Base-by-base conservation (phyloP, 1,284 basidiomycete genomes). In the Ceratobasidium theobromae region DNA sequence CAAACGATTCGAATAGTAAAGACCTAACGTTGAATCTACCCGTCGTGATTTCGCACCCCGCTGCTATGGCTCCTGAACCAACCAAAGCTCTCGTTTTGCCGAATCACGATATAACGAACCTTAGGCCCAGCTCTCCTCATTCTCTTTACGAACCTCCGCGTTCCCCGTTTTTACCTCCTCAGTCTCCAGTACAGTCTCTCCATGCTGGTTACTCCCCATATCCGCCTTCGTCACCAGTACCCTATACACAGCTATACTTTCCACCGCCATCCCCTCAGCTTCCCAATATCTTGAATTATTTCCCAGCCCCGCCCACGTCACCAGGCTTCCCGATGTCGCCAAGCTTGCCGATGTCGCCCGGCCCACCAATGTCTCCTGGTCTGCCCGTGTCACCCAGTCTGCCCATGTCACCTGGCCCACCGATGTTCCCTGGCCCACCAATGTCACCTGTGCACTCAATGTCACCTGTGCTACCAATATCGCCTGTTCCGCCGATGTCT, bases 21-120 rank as follows among this genome's bases (percentile, higher is more conserved):
- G 87, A 90, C 72, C 80, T 89, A 16, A 71, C 80, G 27, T 74
- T 91, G 1, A 79, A 82, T 46, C 76, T 91, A 5, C 87, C 87
- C 5, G 79, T 89, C 0, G 77, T 77, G n/a, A 78, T 89, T 35
- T 77, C 84, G 21, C 86, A 91, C 73, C 86, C 86, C 3, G 73
- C 77, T 25, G 82, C 84, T 5, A 71, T 84, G 3, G 82, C 82
- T 46, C 16, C 51, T 23, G 53, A 57, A 16, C 65, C 65, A 25
- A 23, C 66, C 33, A 18, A 38, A 28, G 18, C 14, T 21, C 55
- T 57, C 18, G 54, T 33, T n/a, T 30, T 18, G 30, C 55, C 55
- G 30, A 60, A 48, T 23, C 55, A 48, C 14, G 55, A 60, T 23
- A 4, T 23, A 5, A n/a, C 30, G 11, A 5, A 23, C 30, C 12